Percentiles rank a stretch among this genome's conserved stretches.
phyloP scores from a whole-genome alignment of 768 basidiomycete genomes.

The Phallus indusiatus region DNA sequence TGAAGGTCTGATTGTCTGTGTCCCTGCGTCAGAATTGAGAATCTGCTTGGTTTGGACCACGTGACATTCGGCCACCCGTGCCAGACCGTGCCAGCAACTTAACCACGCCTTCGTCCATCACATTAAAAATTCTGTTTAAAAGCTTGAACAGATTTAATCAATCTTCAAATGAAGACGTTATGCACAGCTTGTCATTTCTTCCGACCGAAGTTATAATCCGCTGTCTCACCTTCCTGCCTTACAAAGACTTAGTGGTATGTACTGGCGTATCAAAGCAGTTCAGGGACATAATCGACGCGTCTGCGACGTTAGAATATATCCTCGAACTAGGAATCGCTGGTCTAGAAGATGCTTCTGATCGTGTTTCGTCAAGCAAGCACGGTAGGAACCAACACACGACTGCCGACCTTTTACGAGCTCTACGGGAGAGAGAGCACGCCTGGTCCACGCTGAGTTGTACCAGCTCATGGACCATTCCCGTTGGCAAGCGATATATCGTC shows the following conservation, averaged over 20 bases:
- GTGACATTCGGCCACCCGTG: background rate
- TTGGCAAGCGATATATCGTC: background rate
- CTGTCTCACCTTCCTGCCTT: constrained; percentile 1
- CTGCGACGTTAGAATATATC: constrained; percentile 2
- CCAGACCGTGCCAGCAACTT: background rate
- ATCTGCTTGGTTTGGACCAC: background rate
- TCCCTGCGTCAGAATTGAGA: background rate
- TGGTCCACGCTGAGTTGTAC: constrained; percentile 2
- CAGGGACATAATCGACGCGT: background rate
- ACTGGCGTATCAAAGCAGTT: constrained; percentile 6
- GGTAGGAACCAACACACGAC: background rate
- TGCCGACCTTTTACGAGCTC: background rate
- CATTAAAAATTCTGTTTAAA: background rate
- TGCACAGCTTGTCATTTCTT: background rate
- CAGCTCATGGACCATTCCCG: background rate
- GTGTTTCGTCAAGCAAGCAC: background rate
- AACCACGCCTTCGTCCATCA: background rate
- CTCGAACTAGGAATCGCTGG: constrained; percentile 6
- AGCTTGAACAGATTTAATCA: background rate
- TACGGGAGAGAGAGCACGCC: constrained; percentile 2
- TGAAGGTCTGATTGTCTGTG: too few relatives aligned
- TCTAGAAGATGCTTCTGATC: background rate
- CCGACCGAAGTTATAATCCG: constrained; percentile 6
- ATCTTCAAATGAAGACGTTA: background rate
- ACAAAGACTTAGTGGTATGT: constrained; percentile 6